Percentiles rank a stretch among this genome's conserved stretches.
These are phyloP conservation scores for Lepraria neglecta DNA, from an alignment of 495 filamentous ascomycete species.

Conservation along the genomic window DNA sequence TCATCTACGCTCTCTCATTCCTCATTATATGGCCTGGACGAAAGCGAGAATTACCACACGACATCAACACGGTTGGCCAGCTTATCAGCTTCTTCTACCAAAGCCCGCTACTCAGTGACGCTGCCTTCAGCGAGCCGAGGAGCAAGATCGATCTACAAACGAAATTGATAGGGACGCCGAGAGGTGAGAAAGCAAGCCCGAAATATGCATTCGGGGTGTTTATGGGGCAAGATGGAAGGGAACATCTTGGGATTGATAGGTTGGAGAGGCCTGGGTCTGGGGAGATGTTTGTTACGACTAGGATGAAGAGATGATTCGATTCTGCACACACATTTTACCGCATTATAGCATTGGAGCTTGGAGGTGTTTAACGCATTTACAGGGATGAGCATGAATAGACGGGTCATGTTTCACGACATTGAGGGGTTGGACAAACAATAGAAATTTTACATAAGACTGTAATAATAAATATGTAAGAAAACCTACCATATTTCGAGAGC, in stretches of 20 bases:
- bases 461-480: not conserved
- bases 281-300: conserved; percentile 30
- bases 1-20: conserved; percentile 60
- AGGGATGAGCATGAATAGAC: conserved; percentile 9
- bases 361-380: conserved; percentile 5
- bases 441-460: not conserved
- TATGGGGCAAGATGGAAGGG: conserved; percentile 53
- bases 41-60: conserved; percentile 60
- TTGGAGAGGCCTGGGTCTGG: conserved; percentile 41
- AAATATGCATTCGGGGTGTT: conserved; percentile 59
- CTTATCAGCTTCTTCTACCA: conserved; percentile 68
- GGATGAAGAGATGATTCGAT: conserved; percentile 13
- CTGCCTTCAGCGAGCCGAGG: conserved; percentile 53
- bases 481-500: not conserved
- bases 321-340: not conserved
- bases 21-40: conserved; percentile 51
- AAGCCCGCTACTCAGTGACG: conserved; percentile 61
- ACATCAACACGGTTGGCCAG: conserved; percentile 63
- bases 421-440: not conserved
- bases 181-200: conserved; percentile 43
- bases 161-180: conserved; percentile 44
- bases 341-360: not conserved
- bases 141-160: conserved; percentile 59
- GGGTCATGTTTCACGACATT: conserved; percentile 13
- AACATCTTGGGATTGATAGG: conserved; percentile 62